phyloP scores from a whole-genome alignment of 805 yeast genomes.

The Saturnispora kantuleensis region DNA sequence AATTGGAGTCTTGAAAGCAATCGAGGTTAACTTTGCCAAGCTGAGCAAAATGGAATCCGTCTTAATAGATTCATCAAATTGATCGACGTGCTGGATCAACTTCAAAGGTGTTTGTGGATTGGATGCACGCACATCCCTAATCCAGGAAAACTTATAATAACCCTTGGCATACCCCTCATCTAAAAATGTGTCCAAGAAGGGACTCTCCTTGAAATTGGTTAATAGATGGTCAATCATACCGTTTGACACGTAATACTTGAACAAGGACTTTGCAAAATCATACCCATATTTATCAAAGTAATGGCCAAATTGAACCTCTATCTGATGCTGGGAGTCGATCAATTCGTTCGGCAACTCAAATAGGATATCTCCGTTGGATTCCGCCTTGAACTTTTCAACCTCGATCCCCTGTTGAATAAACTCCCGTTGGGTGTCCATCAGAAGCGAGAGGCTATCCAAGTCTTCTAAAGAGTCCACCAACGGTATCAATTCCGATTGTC shows the following conservation, averaged over 20 bases:
- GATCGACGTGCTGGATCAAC: conserved; percentile 32
- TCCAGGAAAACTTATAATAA: conserved; percentile 60
- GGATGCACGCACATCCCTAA: conserved; percentile 46
- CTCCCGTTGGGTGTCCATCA: conserved; percentile 37
- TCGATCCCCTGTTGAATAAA: conserved; percentile 13
- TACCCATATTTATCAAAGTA: conserved; percentile 58
- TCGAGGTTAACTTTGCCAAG: conserved; percentile 57
- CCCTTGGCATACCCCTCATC: conserved; percentile 25
- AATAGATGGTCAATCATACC: conserved; percentile 47
- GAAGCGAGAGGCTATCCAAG: conserved; percentile 49
- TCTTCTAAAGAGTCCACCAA: conserved; percentile 62
- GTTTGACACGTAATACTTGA: conserved; percentile 43
- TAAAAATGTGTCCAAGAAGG: conserved; percentile 44
- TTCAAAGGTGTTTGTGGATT: conserved; percentile 41
- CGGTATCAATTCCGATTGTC: conserved; percentile 43
- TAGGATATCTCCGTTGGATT: conserved; percentile 4
- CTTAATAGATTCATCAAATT: conserved; percentile 32
- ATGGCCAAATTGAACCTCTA: conserved; percentile 28
- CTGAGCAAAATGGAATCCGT: conserved; percentile 48
- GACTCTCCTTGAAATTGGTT: conserved; percentile 35
- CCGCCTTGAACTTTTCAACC: conserved; percentile 15
- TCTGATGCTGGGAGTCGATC: conserved; percentile 11
- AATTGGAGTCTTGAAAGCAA: conserved; percentile 28
- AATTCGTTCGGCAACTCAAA: conserved; percentile 14
- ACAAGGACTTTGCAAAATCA: conserved; percentile 57